These are phyloP conservation scores for Neurospora sp. DNA, from an alignment of 495 filamentous ascomycete genomes.

Conservation along the genomic window DNA sequence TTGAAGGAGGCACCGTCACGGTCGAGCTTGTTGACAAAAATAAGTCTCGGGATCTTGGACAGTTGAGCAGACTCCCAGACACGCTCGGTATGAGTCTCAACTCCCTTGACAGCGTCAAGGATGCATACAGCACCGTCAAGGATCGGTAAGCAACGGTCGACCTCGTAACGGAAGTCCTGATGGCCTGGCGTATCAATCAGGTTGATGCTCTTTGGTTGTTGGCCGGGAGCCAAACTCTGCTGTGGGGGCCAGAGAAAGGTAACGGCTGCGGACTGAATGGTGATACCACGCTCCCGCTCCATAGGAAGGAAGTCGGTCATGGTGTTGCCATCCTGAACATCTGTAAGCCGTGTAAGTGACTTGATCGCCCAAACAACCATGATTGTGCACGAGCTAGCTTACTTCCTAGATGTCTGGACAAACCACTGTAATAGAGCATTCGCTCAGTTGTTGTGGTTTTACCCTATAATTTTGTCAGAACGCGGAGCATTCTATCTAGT, in stretches of 20 bases:
- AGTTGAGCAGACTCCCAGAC: slow-evolving; percentile 87
- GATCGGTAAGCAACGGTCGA: slow-evolving; percentile 83
- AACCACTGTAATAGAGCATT: slow-evolving; percentile 96
- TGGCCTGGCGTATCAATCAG: slow-evolving; percentile 97
- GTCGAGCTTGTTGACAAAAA: slow-evolving; percentile 95
- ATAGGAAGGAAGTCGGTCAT: slow-evolving; percentile 96
- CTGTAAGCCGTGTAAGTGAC: slow-evolving; percentile 29
- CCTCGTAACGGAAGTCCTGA: slow-evolving; percentile 97
- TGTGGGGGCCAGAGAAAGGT: slow-evolving; percentile 72
- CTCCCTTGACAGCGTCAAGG: slow-evolving; percentile 90
- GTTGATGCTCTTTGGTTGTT: slow-evolving; percentile 55
- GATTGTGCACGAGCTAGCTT: slow-evolving; percentile 12
- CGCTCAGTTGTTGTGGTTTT: slow-evolving; percentile 99
- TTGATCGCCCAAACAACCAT: not conserved
- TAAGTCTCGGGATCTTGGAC: slow-evolving; percentile 75
- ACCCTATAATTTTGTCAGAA: slow-evolving; percentile 41
- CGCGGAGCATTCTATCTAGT: no score
- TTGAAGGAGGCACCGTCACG: slow-evolving; percentile 88
- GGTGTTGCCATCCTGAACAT: slow-evolving; percentile 95
- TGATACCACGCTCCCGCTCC: slow-evolving; percentile 88
- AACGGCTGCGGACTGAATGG: slow-evolving; percentile 95
- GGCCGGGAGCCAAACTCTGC: slow-evolving; percentile 22
- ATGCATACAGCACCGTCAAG: slow-evolving; percentile 95
- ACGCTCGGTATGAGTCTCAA: slow-evolving; percentile 96
- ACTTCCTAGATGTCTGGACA: slow-evolving; percentile 79